These are phyloP conservation scores for Astrothelium subdiscretum DNA, from an alignment of 495 filamentous ascomycete genomes.

Conservation along the genomic window DNA sequence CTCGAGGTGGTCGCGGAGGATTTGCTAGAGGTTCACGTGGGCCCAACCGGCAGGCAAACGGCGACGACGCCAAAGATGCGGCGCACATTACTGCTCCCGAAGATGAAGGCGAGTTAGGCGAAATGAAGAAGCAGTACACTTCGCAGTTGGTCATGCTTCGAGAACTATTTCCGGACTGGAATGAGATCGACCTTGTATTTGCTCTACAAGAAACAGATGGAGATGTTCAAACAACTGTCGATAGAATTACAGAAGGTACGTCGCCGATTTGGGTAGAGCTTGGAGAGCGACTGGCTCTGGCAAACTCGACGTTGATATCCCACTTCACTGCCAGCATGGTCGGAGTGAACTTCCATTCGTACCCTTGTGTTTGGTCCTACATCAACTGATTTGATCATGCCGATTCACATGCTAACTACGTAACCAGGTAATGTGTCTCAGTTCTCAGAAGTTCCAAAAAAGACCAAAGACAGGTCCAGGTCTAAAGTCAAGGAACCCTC, in stretches of 20 bases:
- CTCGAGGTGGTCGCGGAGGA: slow-evolving; percentile 74
- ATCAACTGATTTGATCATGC: too few relatives aligned
- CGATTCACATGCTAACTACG: neutral
- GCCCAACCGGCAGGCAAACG: slow-evolving; percentile 56
- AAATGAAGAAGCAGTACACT: slow-evolving; percentile 82
- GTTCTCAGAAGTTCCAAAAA: slow-evolving; percentile 94
- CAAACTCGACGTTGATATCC: neutral
- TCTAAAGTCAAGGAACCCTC: slow-evolving; percentile 68
- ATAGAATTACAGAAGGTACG: slow-evolving; percentile 84
- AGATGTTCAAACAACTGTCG: slow-evolving; percentile 71
- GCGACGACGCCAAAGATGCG: slow-evolving; percentile 45
- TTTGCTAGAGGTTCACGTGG: slow-evolving; percentile 54
- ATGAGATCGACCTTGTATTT: slow-evolving; percentile 81
- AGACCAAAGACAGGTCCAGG: slow-evolving; percentile 67
- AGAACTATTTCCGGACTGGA: slow-evolving; percentile 88
- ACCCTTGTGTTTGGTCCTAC: neutral
- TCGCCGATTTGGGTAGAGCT: neutral
- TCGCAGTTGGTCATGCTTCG: slow-evolving; percentile 62
- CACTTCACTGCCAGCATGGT: neutral
- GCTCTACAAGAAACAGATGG: slow-evolving; percentile 86
- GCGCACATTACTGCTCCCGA: slow-evolving; percentile 41
- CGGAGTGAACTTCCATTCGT: neutral
- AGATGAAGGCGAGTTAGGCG: slow-evolving; percentile 81
- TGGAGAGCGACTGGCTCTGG: neutral
- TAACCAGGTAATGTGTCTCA: slow-evolving; percentile 69